A percentile compares a stretch with the other conserved stretches of the same genome.
Evolutionary conservation across 2,329 filamentous ascomycete species (phyloP).

Genomic region (Colletotrichum karsti): DNA sequence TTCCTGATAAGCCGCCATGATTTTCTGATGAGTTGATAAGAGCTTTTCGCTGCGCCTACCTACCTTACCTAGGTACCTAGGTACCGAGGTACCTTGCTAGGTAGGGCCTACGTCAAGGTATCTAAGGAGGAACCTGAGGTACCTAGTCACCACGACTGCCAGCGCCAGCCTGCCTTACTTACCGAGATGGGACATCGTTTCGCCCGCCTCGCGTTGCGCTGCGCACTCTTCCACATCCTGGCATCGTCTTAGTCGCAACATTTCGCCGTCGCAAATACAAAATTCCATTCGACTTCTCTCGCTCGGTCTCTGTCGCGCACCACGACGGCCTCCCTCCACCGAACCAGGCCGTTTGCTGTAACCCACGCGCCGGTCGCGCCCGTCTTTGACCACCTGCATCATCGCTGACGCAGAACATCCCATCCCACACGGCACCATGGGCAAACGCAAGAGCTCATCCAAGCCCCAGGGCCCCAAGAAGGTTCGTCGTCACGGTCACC

Average conservation of each 20-base stretch:
- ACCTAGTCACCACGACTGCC: background rate
- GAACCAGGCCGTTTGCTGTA: background rate
- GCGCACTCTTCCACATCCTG: background rate
- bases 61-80: background rate
- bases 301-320: too few relatives aligned
- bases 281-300: too few relatives aligned
- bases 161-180: background rate
- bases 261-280: too few relatives aligned
- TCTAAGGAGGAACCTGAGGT: background rate
- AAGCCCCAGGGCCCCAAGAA: slow-evolving; percentile 86
- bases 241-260: too few relatives aligned
- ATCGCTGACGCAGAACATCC: background rate
- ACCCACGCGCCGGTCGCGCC: slow-evolving; percentile 1
- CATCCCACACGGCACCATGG: slow-evolving; percentile 64
- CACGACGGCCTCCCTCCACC: background rate
- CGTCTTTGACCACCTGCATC: background rate
- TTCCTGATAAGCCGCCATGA: background rate
- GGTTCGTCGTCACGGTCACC: slow-evolving; percentile 54
- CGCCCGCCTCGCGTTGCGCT: background rate
- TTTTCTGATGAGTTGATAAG: background rate
- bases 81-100: background rate
- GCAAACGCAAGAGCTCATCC: slow-evolving; percentile 90
- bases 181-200: too few relatives aligned
- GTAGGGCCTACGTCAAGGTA: too few relatives aligned
- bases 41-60: too few relatives aligned